phyloP scores from a whole-genome alignment of 148 eudicot genomes.

The Chenopodium berlandieri region DNA sequence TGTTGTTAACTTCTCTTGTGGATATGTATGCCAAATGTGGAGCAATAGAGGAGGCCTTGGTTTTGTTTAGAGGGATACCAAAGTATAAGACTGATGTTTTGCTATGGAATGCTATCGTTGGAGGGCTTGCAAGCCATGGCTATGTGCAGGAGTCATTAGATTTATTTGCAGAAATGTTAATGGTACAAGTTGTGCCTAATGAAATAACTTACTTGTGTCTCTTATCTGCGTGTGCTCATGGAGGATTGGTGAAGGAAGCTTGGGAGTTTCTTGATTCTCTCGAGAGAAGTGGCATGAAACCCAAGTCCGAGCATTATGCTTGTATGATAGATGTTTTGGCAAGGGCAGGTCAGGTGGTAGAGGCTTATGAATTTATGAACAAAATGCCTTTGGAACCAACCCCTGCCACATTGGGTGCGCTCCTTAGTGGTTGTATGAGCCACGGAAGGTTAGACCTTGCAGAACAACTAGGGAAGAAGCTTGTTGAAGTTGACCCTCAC shows the following conservation, averaged over 20 bases:
- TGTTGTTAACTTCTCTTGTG: conserved; percentile 67
- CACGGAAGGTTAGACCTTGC: conserved; percentile 69
- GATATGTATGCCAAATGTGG: conserved; percentile 98
- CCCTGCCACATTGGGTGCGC: conserved; percentile 72
- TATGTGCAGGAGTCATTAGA: conserved; percentile 48
- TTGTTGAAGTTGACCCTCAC: conserved; percentile 72
- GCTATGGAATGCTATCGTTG: conserved; percentile 83
- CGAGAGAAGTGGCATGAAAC: conserved; percentile 43
- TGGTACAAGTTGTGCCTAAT: conserved; percentile 47
- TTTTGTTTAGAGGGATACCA: conserved; percentile 53
- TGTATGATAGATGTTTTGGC: conserved; percentile 87
- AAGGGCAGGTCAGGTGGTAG: conserved; percentile 63
- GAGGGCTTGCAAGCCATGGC: conserved; percentile 88
- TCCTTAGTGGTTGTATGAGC: conserved; percentile 75
- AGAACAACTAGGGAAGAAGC: conserved; percentile 71
- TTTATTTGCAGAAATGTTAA: conserved; percentile 58
- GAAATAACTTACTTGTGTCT: conserved; percentile 81
- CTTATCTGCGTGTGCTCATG: conserved; percentile 80
- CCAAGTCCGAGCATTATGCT: conserved; percentile 78
- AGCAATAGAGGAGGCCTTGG: conserved; percentile 63
- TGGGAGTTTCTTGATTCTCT: conserved; percentile 57
- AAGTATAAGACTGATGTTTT: conserved; percentile 54
- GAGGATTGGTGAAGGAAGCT: conserved; percentile 75
- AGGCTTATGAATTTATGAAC: conserved; percentile 60
- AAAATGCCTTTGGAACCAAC: conserved; percentile 62